Conservation (phyloP, 1,284 basidiomycete species). For the Pseudozyma sp. region DNA sequence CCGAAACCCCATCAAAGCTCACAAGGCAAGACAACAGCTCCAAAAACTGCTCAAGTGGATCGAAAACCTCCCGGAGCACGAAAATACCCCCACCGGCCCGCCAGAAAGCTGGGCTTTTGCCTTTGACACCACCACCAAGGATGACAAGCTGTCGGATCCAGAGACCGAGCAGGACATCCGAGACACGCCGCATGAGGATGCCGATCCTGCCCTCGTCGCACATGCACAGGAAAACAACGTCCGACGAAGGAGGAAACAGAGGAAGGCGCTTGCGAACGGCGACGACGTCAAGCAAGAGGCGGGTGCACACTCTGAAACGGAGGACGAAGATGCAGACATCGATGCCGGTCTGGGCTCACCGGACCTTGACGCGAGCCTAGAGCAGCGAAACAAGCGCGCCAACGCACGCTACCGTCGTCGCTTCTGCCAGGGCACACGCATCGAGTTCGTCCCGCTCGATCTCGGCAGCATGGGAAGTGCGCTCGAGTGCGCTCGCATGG, state of each 20-base stretch:
- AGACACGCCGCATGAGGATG: constrained; percentile 56
- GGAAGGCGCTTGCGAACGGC: constrained; percentile 41
- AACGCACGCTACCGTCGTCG: constrained; percentile 57
- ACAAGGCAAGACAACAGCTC: constrained; percentile 60
- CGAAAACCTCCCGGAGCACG: constrained; percentile 57
- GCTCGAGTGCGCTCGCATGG: constrained; percentile 58
- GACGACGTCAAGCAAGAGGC: constrained; percentile 16
- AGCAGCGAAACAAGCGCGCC: constrained; percentile 53
- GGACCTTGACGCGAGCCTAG: constrained; percentile 38
- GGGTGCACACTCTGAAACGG: constrained; percentile 9
- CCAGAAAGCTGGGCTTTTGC: constrained; percentile 52
- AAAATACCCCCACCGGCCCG: constrained; percentile 49
- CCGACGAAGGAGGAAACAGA: constrained; percentile 39
- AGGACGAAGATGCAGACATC: constrained; percentile 10
- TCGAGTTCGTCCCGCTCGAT: constrained; percentile 67
- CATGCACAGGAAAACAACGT: constrained; percentile 49
- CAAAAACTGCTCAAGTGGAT: constrained; percentile 54
- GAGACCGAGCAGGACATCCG: constrained; percentile 46
- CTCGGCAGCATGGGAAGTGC: constrained; percentile 65
- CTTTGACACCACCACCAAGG: constrained; percentile 37
- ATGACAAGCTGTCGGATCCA: constrained; percentile 47
- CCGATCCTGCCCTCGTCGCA: constrained; percentile 51
- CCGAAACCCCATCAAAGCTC: constrained; percentile 67
- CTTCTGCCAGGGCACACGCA: constrained; percentile 61
- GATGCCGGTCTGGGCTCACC: constrained; percentile 12